Evolutionary conservation across 768 basidiomycete genomes (phyloP), one percentile per base, ranked within the genome.

Genomic region (Lepiota venenata): DNA sequence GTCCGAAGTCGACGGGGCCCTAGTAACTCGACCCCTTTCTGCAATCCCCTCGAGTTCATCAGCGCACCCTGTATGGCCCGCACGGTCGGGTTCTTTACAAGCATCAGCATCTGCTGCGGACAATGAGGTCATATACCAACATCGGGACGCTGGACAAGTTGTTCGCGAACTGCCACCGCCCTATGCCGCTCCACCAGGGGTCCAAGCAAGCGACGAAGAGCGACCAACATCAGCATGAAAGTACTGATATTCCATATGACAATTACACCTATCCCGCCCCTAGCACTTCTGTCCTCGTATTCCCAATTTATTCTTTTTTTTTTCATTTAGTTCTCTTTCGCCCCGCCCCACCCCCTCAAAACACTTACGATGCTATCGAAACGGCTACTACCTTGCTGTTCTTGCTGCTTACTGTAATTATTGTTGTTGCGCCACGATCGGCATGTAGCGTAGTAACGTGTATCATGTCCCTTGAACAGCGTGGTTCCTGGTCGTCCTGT

Each of bases 161-260:
- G 70, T 74, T n/a, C 71, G 69, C 22, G 74, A 75, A 53, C 63
- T 73, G 0, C 74, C 74, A 8, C 74, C 74, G 22, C 74, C 74
- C 3, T 75, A 76, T 52, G 56, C 60, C 9, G 68, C 73, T 2
- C 50, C 46, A 4, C 50, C 48, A 35, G 55, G 41, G 14, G 16
- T n/a, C 12, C 32, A 20, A 3, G 29, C 35, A 20, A 22, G 21
- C 40, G n/a, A 43, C 36, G 14, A 14, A 16, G 20, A 21, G 25
- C 42, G 18, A 25, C 42, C 42, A 25, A 22, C 20, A 16, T 20
- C n/a, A 15, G 16, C 49, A 41, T 50, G n/a, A 50, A 25, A 18
- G 39, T 8, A 16, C 39, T 5, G n/a, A 16, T 15, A 27, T 10
- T 22, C 38, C 41, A 14, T 14, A 47, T 47, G 11, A 35, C 52